These are phyloP conservation scores for Medicago ruthenica DNA, from an alignment of 306 rosid species.

Conservation along the genomic window DNA sequence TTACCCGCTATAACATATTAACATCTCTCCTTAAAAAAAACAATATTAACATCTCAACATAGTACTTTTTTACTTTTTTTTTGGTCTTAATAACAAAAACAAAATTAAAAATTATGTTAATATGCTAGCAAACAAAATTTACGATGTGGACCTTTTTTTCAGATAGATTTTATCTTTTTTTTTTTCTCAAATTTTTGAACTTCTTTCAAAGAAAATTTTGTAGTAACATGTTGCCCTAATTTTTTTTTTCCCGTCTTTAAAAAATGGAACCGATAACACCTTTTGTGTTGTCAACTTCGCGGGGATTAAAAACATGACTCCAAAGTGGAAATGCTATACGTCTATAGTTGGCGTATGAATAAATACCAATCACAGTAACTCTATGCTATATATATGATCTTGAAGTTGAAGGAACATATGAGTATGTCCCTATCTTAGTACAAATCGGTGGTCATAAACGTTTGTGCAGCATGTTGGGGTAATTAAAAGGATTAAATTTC, in stretches of 20 bases:
- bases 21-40: too few species aligned
- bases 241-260: not conserved
- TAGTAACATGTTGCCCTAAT: too few species aligned
- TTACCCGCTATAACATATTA: too few species aligned
- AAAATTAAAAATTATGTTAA: too few species aligned
- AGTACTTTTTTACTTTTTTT: too few species aligned
- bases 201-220: too few species aligned
- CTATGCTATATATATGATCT: not conserved
- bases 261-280: not conserved
- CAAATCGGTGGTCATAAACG: not conserved
- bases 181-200: too few species aligned
- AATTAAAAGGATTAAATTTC: not conserved
- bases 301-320: conserved; percentile 18
- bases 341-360: not conserved
- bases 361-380: not conserved
- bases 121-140: too few species aligned
- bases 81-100: too few species aligned
- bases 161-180: too few species aligned
- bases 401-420: conserved; percentile 15
- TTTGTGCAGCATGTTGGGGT: not conserved
- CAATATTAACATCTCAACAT: too few species aligned
- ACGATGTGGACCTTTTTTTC: too few species aligned
- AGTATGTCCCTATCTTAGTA: not conserved
- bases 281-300: conserved; percentile 25
- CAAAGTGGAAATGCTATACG: conserved; percentile 22